Evolutionary conservation across 2,329 filamentous ascomycete species (phyloP).

Genomic region (Botrytis galanthina): DNA sequence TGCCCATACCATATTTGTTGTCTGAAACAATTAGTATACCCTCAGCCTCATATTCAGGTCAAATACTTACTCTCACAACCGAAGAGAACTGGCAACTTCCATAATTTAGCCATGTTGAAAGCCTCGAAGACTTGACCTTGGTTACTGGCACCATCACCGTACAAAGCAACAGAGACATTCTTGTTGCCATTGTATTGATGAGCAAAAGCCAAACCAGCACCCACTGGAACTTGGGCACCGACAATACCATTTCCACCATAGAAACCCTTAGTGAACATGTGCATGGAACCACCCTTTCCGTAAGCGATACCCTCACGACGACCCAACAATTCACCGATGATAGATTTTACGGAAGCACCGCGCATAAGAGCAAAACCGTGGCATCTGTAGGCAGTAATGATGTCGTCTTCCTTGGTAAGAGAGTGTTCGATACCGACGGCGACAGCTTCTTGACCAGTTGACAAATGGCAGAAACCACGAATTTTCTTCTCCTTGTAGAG

Average conservation of each 20-base stretch:
- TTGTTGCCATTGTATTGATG: constrained; percentile 90
- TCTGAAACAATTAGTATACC: constrained; percentile 53
- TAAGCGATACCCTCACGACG: constrained; percentile 95
- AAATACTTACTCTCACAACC: constrained; percentile 87
- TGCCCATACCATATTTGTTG: constrained; percentile 99
- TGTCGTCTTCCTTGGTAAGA: constrained; percentile 83
- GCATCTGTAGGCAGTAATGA: constrained; percentile 98
- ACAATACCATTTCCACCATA: constrained; percentile 99
- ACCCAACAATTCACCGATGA: constrained; percentile 94
- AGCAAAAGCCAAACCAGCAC: constrained; percentile 93
- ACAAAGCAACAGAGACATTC: constrained; percentile 84
- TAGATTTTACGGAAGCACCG: constrained; percentile 82
- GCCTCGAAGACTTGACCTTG: constrained; percentile 99
- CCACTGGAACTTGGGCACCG: constrained; percentile 95
- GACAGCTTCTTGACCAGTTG: constrained; percentile 95
- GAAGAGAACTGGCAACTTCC: constrained; percentile 93
- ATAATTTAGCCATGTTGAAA: constrained; percentile 99
- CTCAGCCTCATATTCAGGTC: neutral
- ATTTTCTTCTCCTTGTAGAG: constrained; percentile 99
- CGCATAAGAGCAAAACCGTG: constrained; percentile 98
- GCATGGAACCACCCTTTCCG: constrained; percentile 99
- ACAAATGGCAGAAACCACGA: constrained; percentile 98
- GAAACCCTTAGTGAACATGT: constrained; percentile 98
- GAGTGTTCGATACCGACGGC: constrained; percentile 96
- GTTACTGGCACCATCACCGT: constrained; percentile 98